A percentile compares a stretch with the other conserved stretches of the same genome.
These are phyloP conservation scores for Remersonia thermophila DNA, from an alignment of 2,329 filamentous ascomycete species.

Conservation along the genomic window DNA sequence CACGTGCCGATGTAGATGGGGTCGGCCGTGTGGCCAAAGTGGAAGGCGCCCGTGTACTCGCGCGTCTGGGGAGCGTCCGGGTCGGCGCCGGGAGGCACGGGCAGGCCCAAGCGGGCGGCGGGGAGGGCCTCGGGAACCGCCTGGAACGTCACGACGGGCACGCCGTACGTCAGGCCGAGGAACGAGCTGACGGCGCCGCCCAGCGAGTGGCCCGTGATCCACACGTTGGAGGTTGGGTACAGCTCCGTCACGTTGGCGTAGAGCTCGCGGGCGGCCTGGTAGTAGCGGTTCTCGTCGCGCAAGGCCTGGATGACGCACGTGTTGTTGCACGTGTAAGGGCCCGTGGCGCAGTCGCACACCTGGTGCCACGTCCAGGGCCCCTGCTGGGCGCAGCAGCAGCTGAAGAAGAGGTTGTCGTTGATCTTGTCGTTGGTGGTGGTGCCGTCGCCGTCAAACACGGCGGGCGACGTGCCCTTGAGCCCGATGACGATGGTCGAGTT, in stretches of 20 bases:
- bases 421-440: slow-evolving; percentile 96
- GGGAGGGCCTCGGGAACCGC: slow-evolving; percentile 85
- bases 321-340: slow-evolving; percentile 81
- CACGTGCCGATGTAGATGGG: slow-evolving; percentile 90
- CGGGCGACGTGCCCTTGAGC: slow-evolving; percentile 79
- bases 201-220: slow-evolving; percentile 85
- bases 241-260: slow-evolving; percentile 85
- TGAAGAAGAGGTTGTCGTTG: slow-evolving; percentile 97
- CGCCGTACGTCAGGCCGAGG: slow-evolving; percentile 77
- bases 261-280: slow-evolving; percentile 74
- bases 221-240: slow-evolving; percentile 74
- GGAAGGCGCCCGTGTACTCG: slow-evolving; percentile 64
- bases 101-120: slow-evolving; percentile 71
- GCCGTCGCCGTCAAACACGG: slow-evolving; percentile 91
- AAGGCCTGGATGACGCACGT: slow-evolving; percentile 73
- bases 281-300: slow-evolving; percentile 77
- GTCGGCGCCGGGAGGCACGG: slow-evolving; percentile 67
- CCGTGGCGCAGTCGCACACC: slow-evolving; percentile 84
- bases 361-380: slow-evolving; percentile 82
- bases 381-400: slow-evolving; percentile 92
- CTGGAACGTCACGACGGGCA: slow-evolving; percentile 86
- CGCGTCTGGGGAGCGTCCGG: slow-evolving; percentile 59
- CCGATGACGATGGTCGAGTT: slow-evolving; percentile 86
- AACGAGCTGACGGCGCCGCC: slow-evolving; percentile 84
- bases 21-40: slow-evolving; percentile 93